These are phyloP conservation scores for Irpex rosettiformis DNA, from an alignment of 1,284 basidiomycete genomes.

Conservation along the genomic window DNA sequence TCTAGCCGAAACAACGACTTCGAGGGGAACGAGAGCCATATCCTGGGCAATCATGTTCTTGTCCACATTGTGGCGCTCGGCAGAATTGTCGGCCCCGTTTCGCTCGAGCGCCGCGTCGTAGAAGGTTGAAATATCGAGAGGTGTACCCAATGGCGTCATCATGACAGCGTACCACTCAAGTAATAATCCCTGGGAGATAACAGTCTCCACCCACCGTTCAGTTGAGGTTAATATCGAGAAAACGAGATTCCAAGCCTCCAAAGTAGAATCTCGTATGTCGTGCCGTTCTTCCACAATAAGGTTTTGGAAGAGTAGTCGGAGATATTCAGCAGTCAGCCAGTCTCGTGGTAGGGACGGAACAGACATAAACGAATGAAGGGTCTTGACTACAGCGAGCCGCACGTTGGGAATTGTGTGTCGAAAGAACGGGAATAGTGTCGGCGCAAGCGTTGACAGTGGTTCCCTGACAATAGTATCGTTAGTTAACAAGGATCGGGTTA, in stretches of 20 bases:
- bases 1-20: slow-evolving; percentile 81
- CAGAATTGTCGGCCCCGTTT: slow-evolving; percentile 35
- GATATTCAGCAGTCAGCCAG: slow-evolving; percentile 80
- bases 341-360: slow-evolving; percentile 73
- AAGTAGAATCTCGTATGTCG: slow-evolving; percentile 81
- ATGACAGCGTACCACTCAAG: slow-evolving; percentile 85
- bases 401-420: slow-evolving; percentile 96
- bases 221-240: slow-evolving; percentile 50
- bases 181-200: slow-evolving; percentile 51
- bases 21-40: slow-evolving; percentile 77
- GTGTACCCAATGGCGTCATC: slow-evolving; percentile 88
- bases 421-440: slow-evolving; percentile 94
- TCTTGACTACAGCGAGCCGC: slow-evolving; percentile 90
- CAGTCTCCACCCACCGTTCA: slow-evolving; percentile 46
- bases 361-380: slow-evolving; percentile 83
- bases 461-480: slow-evolving; percentile 43
- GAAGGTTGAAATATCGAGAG: slow-evolving; percentile 75
- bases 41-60: slow-evolving; percentile 96
- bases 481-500: slow-evolving; percentile 2
- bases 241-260: slow-evolving; percentile 77
- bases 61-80: slow-evolving; percentile 90
- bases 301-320: slow-evolving; percentile 92
- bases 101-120: slow-evolving; percentile 56
- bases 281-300: slow-evolving; percentile 88
- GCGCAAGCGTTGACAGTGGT: slow-evolving; percentile 77